phyloP scores from a whole-genome alignment of 495 filamentous ascomycete genomes.

The Podospora sp. region DNA sequence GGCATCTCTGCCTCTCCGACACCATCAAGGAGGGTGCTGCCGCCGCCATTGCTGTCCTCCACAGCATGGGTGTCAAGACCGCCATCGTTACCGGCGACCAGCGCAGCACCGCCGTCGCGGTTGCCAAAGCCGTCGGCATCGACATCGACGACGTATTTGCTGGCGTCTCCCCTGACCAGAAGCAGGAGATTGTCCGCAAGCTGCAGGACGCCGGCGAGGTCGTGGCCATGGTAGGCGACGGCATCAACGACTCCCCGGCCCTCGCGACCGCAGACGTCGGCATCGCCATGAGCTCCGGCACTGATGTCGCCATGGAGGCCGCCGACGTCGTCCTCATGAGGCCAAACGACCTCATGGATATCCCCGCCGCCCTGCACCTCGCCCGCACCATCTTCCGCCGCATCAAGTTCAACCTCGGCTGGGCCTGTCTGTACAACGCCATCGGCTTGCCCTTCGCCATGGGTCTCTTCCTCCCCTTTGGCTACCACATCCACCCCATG shows the following conservation, averaged over 20 bases:
- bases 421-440: slow-evolving; percentile 92
- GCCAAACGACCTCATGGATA: slow-evolving; percentile 85
- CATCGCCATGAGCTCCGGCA: slow-evolving; percentile 88
- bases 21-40: slow-evolving; percentile 85
- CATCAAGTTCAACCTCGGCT: slow-evolving; percentile 90
- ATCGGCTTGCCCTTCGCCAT: slow-evolving; percentile 95
- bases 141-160: slow-evolving; percentile 72
- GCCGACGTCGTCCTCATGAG: slow-evolving; percentile 96
- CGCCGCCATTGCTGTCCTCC: slow-evolving; percentile 81
- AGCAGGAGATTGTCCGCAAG: slow-evolving; percentile 77
- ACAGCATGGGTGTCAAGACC: slow-evolving; percentile 78
- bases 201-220: slow-evolving; percentile 71
- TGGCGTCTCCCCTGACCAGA: slow-evolving; percentile 82
- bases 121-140: slow-evolving; percentile 84
- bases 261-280: slow-evolving; percentile 90
- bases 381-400: slow-evolving; percentile 83
- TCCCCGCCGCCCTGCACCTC: slow-evolving; percentile 82
- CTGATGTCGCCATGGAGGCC: slow-evolving; percentile 97
- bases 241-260: slow-evolving; percentile 98
- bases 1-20: slow-evolving; percentile 81
- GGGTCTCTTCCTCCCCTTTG: slow-evolving; percentile 89
- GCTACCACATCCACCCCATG: slow-evolving; percentile 88
- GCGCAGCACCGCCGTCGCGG: slow-evolving; percentile 73
- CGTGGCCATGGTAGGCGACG: slow-evolving; percentile 97
- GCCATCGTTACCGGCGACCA: slow-evolving; percentile 96